Evolutionary conservation across 1,284 basidiomycete genomes (phyloP), one percentile per base, ranked within the genome.

Genomic region (Fomitopsis schrenkii): DNA sequence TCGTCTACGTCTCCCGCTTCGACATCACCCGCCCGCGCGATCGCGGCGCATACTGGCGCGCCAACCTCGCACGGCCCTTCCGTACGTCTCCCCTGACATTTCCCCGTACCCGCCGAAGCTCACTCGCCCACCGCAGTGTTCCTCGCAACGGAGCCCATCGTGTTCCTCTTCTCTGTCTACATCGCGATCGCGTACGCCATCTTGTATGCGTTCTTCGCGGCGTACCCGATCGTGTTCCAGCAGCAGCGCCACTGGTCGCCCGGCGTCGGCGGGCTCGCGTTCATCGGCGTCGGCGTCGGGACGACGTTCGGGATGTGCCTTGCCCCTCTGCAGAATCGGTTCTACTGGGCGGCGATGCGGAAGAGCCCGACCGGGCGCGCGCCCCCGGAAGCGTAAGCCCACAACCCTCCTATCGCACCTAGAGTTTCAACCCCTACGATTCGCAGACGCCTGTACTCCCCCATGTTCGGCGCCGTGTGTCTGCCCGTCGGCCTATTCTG

Each of bases 111-210:
- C 30, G 5, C 19, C 14, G 3, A 54, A 12, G 5, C 57, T 58
- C 5, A 59, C 48, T 3, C 28, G 19, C 26, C 52, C 35, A 41
- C 22, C 26, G 10, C 60, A 86, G 84, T 80, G n/a, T 85, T 91
- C 68, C 74, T 92, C 36, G 74, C 82, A 63, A 83, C 80, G 15
- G 90, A 92, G 71, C 83, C 86, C 19, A 91, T 92, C 66, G 87
- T 91, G 1, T 74, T 87, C 8, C 76, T 84, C 30, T 76, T 91
- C 26, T 81, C 88, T 0, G 71, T 92, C 46, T 93, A 91, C 74
- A 81, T 87, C 56, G 81, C 86, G 2, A 82, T 90, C 58, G 79
- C 88, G 5, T 91, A 91, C 66, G 83, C 83, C 19, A 84, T 79
- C 10, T 75, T 85, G 0, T 86, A 85, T 66, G 80, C 81, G 10